Conservation (phyloP, 306 rosid species). For the Quercus robur region DNA sequence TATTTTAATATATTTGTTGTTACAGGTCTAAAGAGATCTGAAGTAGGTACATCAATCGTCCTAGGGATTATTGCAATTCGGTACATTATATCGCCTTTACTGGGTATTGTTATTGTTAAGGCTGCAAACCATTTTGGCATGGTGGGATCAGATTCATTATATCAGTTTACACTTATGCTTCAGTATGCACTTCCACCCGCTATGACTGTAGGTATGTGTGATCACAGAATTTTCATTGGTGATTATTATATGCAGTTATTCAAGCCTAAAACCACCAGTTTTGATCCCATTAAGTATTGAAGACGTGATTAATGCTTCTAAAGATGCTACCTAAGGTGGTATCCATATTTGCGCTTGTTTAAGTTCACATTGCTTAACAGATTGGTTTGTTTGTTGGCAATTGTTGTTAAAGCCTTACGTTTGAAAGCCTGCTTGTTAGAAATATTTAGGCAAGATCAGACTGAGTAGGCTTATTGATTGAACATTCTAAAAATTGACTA, state of each 20-base stretch:
- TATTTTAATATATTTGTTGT: not conserved
- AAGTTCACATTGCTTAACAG: no score
- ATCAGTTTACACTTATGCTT: not conserved
- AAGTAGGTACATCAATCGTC: constrained; percentile 17
- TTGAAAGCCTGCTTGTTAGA: no score
- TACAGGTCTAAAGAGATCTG: constrained; percentile 33
- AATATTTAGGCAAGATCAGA: no score
- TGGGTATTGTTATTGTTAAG: not conserved
- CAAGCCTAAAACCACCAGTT: no score
- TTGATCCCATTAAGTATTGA: no score
- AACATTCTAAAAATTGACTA: no score
- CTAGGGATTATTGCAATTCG: constrained; percentile 32
- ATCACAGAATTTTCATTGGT: not conserved
- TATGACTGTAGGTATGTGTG: not conserved
- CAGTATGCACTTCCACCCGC: constrained; percentile 9
- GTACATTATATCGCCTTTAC: constrained; percentile 24
- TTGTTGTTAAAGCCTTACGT: no score
- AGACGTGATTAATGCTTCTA: no score
- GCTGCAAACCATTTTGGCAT: constrained; percentile 2
- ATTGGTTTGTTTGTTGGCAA: no score
- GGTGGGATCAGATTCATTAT: constrained; percentile 1
- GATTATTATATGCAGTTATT: not conserved
- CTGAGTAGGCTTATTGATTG: no score
- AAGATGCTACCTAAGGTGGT: no score
- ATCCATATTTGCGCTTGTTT: not conserved